Conservation (phyloP, 257 asterid genomes). For the Ballota nigra region DNA sequence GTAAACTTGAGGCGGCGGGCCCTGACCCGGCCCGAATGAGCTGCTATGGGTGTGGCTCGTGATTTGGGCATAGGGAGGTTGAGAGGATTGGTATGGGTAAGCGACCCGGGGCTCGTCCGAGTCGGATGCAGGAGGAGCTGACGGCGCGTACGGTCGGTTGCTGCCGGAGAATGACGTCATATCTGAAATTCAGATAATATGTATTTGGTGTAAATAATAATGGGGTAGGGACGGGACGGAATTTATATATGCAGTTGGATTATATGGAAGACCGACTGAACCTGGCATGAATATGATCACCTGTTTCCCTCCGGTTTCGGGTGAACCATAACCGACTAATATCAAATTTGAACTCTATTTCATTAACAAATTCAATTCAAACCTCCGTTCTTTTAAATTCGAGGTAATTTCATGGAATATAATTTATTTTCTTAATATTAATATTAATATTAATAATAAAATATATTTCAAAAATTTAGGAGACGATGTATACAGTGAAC, state of each 20-base stretch:
- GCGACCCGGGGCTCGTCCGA: constrained; percentile 36
- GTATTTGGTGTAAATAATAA: not conserved
- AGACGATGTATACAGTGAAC: too few species aligned
- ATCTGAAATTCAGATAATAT: not conserved
- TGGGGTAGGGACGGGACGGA: not conserved
- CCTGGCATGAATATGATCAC: too few species aligned
- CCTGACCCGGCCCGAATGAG: constrained; percentile 36
- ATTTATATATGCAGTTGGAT: too few species aligned
- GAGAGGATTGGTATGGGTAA: constrained; percentile 40
- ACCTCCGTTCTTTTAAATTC: too few species aligned
- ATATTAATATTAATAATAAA: too few species aligned
- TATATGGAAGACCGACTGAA: not conserved
- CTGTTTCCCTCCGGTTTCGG: too few species aligned
- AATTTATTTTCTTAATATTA: too few species aligned
- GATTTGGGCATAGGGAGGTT: constrained; percentile 34
- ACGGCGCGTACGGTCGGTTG: constrained; percentile 43
- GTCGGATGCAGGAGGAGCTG: constrained; percentile 74
- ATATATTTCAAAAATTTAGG: too few species aligned
- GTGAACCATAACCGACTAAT: too few species aligned
- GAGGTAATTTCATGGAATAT: too few species aligned
- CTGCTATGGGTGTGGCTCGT: constrained; percentile 21
- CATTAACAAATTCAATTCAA: too few species aligned
- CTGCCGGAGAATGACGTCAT: constrained; percentile 37
- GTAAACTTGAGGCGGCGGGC: constrained; percentile 37
- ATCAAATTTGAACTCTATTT: too few species aligned